Evolutionary conservation across 257 asterid genomes (phyloP).

Genomic region (Linderniella brevidens): DNA sequence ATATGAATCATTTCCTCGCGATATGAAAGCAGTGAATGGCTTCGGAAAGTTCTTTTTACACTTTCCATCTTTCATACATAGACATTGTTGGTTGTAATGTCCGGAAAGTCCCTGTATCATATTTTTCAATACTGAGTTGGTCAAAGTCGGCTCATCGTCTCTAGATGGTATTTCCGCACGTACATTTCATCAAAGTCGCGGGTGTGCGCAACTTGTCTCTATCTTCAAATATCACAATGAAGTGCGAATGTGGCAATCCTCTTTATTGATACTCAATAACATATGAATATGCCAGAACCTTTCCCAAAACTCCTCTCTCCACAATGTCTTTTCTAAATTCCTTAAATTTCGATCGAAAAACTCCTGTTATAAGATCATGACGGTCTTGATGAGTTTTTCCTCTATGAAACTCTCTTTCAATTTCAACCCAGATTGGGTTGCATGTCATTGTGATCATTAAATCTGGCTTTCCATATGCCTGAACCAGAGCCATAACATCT

Average conservation of each 20-base stretch:
- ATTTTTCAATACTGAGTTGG: neutral
- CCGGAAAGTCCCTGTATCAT: constrained; percentile 1
- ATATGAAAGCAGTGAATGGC: neutral
- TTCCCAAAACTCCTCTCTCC: neutral
- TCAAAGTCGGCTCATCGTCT: neutral
- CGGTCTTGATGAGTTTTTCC: neutral
- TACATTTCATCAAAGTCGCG: neutral
- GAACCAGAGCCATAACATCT: neutral
- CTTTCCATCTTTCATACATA: neutral
- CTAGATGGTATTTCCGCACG: neutral
- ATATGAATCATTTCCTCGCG: neutral
- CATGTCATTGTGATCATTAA: neutral
- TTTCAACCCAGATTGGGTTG: neutral
- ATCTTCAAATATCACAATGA: neutral
- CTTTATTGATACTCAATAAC: neutral
- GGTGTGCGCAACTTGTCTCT: neutral
- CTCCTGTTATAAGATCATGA: neutral
- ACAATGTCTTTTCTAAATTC: neutral
- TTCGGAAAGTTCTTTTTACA: neutral
- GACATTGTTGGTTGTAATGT: neutral
- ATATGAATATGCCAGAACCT: neutral
- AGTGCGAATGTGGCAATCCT: neutral
- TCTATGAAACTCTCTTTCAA: neutral
- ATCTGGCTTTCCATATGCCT: neutral
- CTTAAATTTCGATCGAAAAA: neutral